Evolutionary conservation across 768 basidiomycete genomes (phyloP).

Genomic region (Phaeotremella fagi): DNA sequence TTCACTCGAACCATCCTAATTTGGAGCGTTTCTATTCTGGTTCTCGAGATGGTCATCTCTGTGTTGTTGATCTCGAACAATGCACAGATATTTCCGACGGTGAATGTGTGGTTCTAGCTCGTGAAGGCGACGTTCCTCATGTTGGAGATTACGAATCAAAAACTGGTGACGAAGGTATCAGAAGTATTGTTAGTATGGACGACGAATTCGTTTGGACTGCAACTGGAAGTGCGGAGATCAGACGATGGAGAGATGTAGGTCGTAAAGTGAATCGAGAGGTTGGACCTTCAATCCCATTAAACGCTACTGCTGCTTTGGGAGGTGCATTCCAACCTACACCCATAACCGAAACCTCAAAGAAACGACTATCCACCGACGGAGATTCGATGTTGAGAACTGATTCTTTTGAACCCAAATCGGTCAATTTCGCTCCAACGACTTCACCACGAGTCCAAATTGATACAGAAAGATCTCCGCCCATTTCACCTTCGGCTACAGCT

Average conservation of each 20-base stretch:
- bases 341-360: constrained; percentile 7
- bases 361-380: constrained; percentile 20
- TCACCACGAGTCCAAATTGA: constrained; percentile 7
- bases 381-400: constrained; percentile 10
- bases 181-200: constrained; percentile 74
- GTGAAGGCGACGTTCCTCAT: constrained; percentile 35
- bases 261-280: constrained; percentile 28
- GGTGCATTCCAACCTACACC: constrained; percentile 14
- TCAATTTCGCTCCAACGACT: constrained; percentile 39
- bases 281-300: background rate
- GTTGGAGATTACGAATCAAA: constrained; percentile 35
- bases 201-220: constrained; percentile 87
- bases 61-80: constrained; percentile 83
- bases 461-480: background rate
- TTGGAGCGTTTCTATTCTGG: constrained; percentile 91
- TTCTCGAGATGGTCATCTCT: constrained; percentile 79
- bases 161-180: constrained; percentile 69
- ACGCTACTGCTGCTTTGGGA: constrained; percentile 4
- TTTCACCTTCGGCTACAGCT: constrained; percentile 15
- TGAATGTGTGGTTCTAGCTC: constrained; percentile 76
- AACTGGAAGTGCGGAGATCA: constrained; percentile 71
- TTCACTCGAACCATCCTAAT: constrained; percentile 79
- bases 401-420: constrained; percentile 29
- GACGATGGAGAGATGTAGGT: constrained; percentile 66
- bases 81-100: constrained; percentile 77